Percentiles rank a stretch among this genome's conserved stretches.
These are phyloP conservation scores for Ilex aquifolium DNA, from an alignment of 257 asterid species.

Conservation along the genomic window DNA sequence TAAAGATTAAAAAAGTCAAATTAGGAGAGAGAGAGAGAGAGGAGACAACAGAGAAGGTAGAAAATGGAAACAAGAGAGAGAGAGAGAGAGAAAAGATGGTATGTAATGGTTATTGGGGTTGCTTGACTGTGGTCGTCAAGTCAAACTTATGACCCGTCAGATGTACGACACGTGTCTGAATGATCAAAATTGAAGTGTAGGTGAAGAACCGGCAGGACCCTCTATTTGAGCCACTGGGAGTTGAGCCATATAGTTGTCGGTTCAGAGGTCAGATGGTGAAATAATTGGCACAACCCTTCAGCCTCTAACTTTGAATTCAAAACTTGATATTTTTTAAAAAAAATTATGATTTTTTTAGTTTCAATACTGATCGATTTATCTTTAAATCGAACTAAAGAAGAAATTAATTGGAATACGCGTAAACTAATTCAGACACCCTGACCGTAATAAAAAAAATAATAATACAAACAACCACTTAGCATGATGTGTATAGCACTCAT, in stretches of 20 bases:
- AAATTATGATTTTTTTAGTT: not conserved
- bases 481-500: too few species aligned
- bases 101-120: slow-evolving; percentile 11
- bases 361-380: not conserved
- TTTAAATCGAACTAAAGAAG: too few species aligned
- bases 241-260: slow-evolving; percentile 34
- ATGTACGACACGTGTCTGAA: slow-evolving; percentile 24
- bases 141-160: slow-evolving; percentile 19
- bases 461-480: too few species aligned
- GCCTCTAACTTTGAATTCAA: slow-evolving; percentile 28
- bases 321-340: too few species aligned
- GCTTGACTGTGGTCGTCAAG: slow-evolving; percentile 36
- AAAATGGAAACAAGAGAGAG: too few species aligned
- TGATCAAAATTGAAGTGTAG: not conserved
- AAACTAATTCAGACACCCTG: too few species aligned
- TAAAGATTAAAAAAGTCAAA: slow-evolving; percentile 30
- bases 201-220: slow-evolving; percentile 29
- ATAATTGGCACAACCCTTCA: slow-evolving; percentile 51
- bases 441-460: too few species aligned
- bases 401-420: too few species aligned
- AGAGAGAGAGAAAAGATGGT: not conserved
- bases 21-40: slow-evolving; percentile 8
- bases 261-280: slow-evolving; percentile 43
- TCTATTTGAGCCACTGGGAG: slow-evolving; percentile 16
- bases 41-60: not conserved